These are phyloP conservation scores for Aspergillus oerlinghausenensis DNA, from an alignment of 2,329 filamentous ascomycete genomes.

Conservation along the genomic window DNA sequence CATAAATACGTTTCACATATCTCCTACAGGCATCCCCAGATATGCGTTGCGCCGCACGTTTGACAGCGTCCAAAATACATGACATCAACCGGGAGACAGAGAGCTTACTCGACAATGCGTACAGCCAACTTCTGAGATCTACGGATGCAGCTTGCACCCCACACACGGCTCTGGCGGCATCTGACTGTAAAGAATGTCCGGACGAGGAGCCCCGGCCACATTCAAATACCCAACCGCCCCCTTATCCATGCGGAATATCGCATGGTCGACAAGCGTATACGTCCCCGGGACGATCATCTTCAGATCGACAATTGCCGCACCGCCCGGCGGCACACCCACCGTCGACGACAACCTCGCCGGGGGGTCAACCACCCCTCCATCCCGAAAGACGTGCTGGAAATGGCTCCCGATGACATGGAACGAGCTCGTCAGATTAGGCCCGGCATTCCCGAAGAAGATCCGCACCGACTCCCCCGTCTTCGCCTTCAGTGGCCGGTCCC, in stretches of 20 bases:
- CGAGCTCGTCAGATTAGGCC: constrained; percentile 31
- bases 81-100: no score
- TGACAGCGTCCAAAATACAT: no score
- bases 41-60: no score
- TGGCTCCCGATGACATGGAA: constrained; percentile 30
- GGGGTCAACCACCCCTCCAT: constrained; percentile 29
- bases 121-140: neutral
- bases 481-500: constrained; percentile 28
- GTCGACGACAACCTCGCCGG: constrained; percentile 25
- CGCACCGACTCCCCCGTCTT: constrained; percentile 26
- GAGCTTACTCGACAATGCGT: no score
- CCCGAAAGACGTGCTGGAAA: constrained; percentile 27
- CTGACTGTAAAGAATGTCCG: constrained; percentile 23
- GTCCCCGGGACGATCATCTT: constrained; percentile 30
- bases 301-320: constrained; percentile 28
- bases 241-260: constrained; percentile 33
- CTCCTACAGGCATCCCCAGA: no score
- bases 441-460: constrained; percentile 35
- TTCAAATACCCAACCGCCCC: constrained; percentile 34
- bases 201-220: constrained; percentile 25
- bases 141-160: constrained; percentile 31
- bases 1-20: no score
- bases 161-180: constrained; percentile 25
- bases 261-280: constrained; percentile 32
- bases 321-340: constrained; percentile 24